Evolutionary conservation across 192 early-diverging fungal genomes (phyloP), one percentile per base, ranked within the genome.

Genomic region (Coemansia sp.): DNA sequence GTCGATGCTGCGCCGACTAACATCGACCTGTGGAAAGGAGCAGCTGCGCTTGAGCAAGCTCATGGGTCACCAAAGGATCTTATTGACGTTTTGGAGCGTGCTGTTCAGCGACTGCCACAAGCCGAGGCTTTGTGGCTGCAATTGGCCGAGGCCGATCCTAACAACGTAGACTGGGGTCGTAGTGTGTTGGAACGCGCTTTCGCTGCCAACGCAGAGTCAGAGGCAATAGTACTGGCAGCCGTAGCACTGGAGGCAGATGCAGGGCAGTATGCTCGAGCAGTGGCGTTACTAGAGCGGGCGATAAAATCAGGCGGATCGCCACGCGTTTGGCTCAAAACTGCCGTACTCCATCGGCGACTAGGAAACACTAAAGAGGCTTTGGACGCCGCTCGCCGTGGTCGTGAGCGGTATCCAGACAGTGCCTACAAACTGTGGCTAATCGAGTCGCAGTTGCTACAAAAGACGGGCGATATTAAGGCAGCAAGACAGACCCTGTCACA

Each of bases 371-470:
- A 85, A 7, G 85, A 79, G 50, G 96, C 97, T 13, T 70, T 95
- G 34, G 65, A 80, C 18, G 67, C 97, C 6, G 73, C 93, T 15
- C 82, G 89, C 9, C 71, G 90, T 67, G 97, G 86, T 2, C 69
- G 94, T 16, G 70, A 62, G 10, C 79, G 83, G 62, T 99, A 93
- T 66, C 92, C 94, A 1, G 79, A 72, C 27, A 16, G 6, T 16
- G 92, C 92, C 65, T 89, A 88, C 70, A 98, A 99, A 71, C 84
- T 98, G 44, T 98, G 97, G 97, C 92, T 99, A 87, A 91, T 99
- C 39, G 89, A 93, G 78, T 90, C 93, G 36, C 97, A 97, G 74
- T 85, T 97, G 22, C 75, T 87, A 52, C 89, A 88, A 20, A 93
- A 96, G 69, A 88, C 95, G 27, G 78, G 85, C 40, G 79, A 92